phyloP scores from a whole-genome alignment of 345 rosid species.

The Salix udensis region DNA sequence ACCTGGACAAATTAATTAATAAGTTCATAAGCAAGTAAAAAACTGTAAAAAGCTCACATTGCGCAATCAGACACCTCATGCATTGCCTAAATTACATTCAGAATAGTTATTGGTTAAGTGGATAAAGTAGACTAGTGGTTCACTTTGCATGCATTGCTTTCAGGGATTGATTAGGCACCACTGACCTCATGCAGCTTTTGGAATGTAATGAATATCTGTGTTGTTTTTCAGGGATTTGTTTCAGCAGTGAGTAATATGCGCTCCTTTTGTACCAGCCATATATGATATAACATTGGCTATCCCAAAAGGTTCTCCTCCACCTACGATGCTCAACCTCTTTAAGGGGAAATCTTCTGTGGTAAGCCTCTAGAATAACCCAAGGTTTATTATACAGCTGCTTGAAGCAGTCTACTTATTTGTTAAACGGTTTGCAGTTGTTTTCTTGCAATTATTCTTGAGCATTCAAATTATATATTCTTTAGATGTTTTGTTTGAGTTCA shows the following conservation, averaged over 20 bases:
- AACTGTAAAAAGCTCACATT: background rate
- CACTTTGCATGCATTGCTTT: background rate
- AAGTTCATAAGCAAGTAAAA: background rate
- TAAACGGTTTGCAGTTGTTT: slow-evolving; percentile 2
- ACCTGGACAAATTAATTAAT: background rate
- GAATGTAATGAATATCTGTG: background rate
- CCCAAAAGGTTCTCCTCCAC: slow-evolving; percentile 72
- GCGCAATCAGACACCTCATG: background rate
- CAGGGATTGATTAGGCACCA: background rate
- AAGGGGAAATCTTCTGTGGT: slow-evolving; percentile 94
- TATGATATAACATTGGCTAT: slow-evolving; percentile 87
- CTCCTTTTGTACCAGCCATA: slow-evolving; percentile 89
- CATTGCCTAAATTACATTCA: background rate
- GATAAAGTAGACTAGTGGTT: background rate
- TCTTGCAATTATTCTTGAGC: background rate
- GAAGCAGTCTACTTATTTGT: background rate
- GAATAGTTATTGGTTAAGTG: background rate
- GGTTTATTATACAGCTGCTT: slow-evolving; percentile 8
- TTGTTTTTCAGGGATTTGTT: slow-evolving; percentile 78
- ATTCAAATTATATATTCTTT: background rate
- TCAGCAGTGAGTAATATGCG: slow-evolving; percentile 94
- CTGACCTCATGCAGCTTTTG: background rate
- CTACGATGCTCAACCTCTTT: slow-evolving; percentile 81
- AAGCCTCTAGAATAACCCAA: slow-evolving; percentile 8
- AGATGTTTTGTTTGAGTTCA: background rate